phyloP scores from a whole-genome alignment of 2,329 filamentous ascomycete species.

The Bimuria novae-zelandiae region DNA sequence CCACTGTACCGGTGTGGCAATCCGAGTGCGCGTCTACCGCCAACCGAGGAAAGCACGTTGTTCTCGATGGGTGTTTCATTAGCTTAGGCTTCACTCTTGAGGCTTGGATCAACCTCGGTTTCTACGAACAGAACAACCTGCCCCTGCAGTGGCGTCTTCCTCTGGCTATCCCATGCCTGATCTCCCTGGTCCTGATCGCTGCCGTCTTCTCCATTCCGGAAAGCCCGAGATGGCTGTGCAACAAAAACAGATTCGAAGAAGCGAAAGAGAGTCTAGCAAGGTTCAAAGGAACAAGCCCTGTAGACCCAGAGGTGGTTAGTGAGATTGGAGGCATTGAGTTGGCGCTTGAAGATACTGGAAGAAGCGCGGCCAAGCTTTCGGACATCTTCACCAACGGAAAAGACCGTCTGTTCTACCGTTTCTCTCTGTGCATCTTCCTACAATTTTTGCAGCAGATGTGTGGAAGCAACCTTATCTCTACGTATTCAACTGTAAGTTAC shows the following conservation, averaged over 20 bases:
- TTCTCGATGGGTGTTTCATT: conserved; percentile 54
- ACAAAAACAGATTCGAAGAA: conserved; percentile 69
- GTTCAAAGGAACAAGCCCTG: conserved; percentile 46
- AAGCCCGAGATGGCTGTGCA: conserved; percentile 70
- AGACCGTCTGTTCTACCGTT: conserved; percentile 66
- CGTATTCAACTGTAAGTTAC: conserved; percentile 56
- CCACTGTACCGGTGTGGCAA: conserved; percentile 55
- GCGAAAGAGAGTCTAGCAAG: conserved; percentile 54
- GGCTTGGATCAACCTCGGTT: conserved; percentile 58
- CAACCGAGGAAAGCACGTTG: conserved; percentile 48
- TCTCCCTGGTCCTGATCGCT: conserved; percentile 57
- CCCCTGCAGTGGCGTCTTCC: conserved; percentile 70
- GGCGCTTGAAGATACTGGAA: conserved; percentile 54
- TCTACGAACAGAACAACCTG: conserved; percentile 61
- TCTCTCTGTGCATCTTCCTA: conserved; percentile 55
- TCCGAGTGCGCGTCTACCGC: conserved; percentile 46
- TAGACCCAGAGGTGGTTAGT: conserved; percentile 61
- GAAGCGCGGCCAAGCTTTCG: conserved; percentile 67
- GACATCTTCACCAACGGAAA: conserved; percentile 61
- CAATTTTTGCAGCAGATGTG: conserved; percentile 59
- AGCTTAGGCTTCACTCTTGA: conserved; percentile 52
- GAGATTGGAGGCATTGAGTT: conserved; percentile 65
- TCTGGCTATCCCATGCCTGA: conserved; percentile 67
- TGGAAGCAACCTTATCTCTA: conserved; percentile 55
- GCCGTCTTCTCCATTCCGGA: conserved; percentile 72